A percentile compares a stretch with the other conserved stretches of the same genome.
Conservation (phyloP, 2,329 filamentous ascomycete genomes). For the Calonectria pseudoturangicola region DNA sequence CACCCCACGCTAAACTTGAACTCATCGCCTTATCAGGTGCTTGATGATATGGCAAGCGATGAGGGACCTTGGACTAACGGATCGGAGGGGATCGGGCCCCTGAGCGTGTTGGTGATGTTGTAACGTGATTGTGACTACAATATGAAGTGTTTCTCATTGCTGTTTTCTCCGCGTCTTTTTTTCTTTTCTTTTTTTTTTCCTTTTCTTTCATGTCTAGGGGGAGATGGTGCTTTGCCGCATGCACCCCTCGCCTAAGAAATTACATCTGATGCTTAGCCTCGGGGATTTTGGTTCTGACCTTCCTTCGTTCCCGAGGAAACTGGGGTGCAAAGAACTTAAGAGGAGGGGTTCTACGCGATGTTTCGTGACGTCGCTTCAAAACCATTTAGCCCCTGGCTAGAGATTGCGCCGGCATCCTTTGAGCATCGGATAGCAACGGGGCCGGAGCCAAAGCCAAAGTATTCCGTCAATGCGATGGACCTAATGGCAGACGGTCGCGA, state of each 20-base stretch:
- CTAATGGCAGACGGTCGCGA: conserved; percentile 3
- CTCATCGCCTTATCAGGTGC: conserved; percentile 6
- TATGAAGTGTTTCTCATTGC: conserved; percentile 13
- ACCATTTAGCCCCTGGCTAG: conserved; percentile 15
- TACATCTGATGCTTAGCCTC: not conserved
- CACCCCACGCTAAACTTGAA: conserved; percentile 36
- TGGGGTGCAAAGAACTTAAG: conserved; percentile 8
- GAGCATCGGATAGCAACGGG: conserved; percentile 30
- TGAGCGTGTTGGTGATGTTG: conserved; percentile 12
- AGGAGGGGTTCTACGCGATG: not conserved
- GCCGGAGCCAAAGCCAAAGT: conserved; percentile 18
- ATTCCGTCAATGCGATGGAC: conserved; percentile 18
- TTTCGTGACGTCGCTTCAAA: conserved; percentile 14
- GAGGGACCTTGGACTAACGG: not conserved
- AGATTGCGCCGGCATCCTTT: conserved; percentile 30
- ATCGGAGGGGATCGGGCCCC: not conserved
- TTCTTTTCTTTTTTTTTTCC: not conserved
- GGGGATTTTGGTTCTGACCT: conserved; percentile 1
- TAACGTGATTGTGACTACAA: not conserved
- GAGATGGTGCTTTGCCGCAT: not conserved
- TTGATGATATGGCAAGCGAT: conserved; percentile 16
- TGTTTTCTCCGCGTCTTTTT: not conserved
- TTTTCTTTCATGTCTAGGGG: not conserved
- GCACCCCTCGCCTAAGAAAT: not conserved
- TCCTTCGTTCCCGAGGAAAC: conserved; percentile 24